These are phyloP conservation scores for Kodamaea sagamina DNA, from an alignment of 805 yeast species.

Conservation along the genomic window DNA sequence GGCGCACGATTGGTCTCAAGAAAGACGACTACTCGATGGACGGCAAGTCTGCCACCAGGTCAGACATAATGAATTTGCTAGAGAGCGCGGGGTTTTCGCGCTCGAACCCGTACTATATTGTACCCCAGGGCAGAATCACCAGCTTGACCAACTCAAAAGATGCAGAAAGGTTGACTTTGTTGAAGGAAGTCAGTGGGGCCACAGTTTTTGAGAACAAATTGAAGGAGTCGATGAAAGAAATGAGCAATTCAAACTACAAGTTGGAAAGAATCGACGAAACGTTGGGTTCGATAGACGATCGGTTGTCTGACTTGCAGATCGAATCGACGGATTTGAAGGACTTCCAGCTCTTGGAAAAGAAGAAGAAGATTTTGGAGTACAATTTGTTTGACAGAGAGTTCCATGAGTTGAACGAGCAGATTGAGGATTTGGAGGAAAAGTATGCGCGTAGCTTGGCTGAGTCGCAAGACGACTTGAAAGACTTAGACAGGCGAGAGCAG, in stretches of 20 bases:
- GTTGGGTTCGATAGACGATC: constrained; percentile 64
- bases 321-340: constrained; percentile 76
- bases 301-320: constrained; percentile 75
- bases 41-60: constrained; percentile 72
- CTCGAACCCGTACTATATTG: constrained; percentile 91
- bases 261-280: constrained; percentile 74
- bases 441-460: constrained; percentile 52
- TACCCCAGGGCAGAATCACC: constrained; percentile 93
- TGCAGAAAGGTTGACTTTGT: constrained; percentile 68
- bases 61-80: constrained; percentile 76
- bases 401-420: constrained; percentile 55
- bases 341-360: constrained; percentile 66
- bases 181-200: constrained; percentile 96
- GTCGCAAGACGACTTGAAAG: constrained; percentile 55
- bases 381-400: constrained; percentile 77
- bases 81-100: constrained; percentile 93
- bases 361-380: constrained; percentile 71
- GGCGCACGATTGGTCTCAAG: constrained; percentile 91
- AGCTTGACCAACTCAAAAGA: constrained; percentile 88
- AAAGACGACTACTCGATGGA: constrained; percentile 90
- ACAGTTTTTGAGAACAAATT: constrained; percentile 82
- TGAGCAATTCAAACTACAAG: constrained; percentile 70
- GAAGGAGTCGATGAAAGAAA: constrained; percentile 75
- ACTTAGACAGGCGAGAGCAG: constrained; percentile 63
- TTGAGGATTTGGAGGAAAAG: constrained; percentile 61